Evolutionary conservation across 1,284 basidiomycete species (phyloP).

Genomic region (Austroboletus novae-zelandiae): DNA sequence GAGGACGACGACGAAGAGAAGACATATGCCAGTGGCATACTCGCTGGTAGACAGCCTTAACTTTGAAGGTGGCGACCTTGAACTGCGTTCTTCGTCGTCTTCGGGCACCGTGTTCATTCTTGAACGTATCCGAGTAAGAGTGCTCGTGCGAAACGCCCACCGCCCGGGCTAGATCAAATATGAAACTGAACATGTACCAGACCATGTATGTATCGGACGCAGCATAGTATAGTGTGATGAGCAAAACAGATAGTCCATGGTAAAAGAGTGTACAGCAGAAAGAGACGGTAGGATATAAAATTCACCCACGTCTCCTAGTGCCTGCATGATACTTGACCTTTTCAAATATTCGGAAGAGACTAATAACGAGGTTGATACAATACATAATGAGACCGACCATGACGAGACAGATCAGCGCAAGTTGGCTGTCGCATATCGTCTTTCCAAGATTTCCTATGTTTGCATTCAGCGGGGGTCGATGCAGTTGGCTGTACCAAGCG

Average conservation of each 20-base stretch:
- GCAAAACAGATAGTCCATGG: background rate
- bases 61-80: conserved; percentile 7
- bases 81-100: conserved; percentile 11
- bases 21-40: conserved; percentile 68
- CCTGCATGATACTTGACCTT: conserved; percentile 69
- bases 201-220: background rate
- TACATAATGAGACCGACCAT: conserved; percentile 75
- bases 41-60: conserved; percentile 36
- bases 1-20: conserved; percentile 78
- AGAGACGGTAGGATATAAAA: background rate
- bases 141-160: conserved; percentile 10
- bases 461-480: conserved; percentile 43
- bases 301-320: conserved; percentile 18
- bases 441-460: conserved; percentile 45
- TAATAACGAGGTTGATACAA: conserved; percentile 78
- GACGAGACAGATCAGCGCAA: conserved; percentile 73
- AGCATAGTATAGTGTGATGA: background rate
- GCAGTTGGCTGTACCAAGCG: conserved; percentile 69
- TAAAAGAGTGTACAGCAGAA: conserved; percentile 1
- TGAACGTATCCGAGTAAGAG: background rate
- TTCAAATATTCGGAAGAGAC: conserved; percentile 84
- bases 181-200: background rate
- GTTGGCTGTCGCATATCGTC: conserved; percentile 65
- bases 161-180: background rate
- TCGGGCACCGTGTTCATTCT: conserved; percentile 13